A percentile compares a stretch with the other conserved stretches of the same genome.
phyloP scores from a whole-genome alignment of 2,329 filamentous ascomycete genomes.

The Aspergillus neoniger region DNA sequence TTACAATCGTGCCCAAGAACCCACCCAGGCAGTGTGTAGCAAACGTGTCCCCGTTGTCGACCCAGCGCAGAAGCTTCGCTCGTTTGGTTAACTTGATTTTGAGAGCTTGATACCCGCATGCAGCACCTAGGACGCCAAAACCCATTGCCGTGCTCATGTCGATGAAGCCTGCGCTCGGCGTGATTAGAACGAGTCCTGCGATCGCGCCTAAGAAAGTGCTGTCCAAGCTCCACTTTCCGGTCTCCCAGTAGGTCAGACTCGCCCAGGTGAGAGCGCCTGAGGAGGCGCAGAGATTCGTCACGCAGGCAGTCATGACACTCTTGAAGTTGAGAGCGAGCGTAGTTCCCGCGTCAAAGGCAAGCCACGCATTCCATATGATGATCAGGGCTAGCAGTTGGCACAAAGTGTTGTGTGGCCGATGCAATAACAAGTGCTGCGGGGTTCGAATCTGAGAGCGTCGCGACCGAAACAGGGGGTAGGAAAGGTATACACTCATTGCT shows the following conservation, averaged over 20 bases:
- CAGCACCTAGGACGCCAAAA: conserved; percentile 51
- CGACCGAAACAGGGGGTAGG: conserved; percentile 53
- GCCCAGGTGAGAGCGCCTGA: conserved; percentile 53
- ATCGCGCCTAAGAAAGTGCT: conserved; percentile 56
- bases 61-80: conserved; percentile 52
- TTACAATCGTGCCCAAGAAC: conserved; percentile 53
- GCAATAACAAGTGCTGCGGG: conserved; percentile 50
- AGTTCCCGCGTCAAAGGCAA: conserved; percentile 55
- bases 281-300: conserved; percentile 53
- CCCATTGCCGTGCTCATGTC: conserved; percentile 53
- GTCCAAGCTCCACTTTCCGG: conserved; percentile 51
- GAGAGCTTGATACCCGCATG: conserved; percentile 54
- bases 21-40: conserved; percentile 58
- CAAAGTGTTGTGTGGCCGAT: conserved; percentile 52
- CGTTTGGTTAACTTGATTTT: conserved; percentile 55
- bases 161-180: conserved; percentile 53
- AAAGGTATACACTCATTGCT: conserved; percentile 52
- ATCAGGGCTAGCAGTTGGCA: conserved; percentile 52
- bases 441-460: conserved; percentile 47
- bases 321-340: conserved; percentile 54
- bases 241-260: conserved; percentile 47
- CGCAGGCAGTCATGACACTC: conserved; percentile 52
- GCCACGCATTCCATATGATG: conserved; percentile 56
- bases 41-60: conserved; percentile 59
- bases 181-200: conserved; percentile 56